Evolutionary conservation across 1,284 basidiomycete species (phyloP).

Genomic region (Rhodotorula sp.): DNA sequence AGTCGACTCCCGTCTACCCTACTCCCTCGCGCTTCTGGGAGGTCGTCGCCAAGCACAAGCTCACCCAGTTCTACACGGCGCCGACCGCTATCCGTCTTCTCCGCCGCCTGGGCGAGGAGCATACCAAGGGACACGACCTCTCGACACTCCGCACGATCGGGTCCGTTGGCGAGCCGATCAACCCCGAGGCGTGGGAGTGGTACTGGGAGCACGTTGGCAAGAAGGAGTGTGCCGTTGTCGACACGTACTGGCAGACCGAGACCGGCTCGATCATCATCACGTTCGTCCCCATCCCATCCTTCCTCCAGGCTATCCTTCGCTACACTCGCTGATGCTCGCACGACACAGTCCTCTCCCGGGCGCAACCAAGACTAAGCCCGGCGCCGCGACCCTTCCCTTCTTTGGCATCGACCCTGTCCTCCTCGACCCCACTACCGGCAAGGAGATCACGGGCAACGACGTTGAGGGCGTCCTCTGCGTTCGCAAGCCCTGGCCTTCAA

Average conservation of each 20-base stretch:
- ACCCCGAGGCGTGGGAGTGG: conserved; percentile 99
- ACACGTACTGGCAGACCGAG: conserved; percentile 82
- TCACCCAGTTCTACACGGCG: conserved; percentile 90
- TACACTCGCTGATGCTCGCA: background rate
- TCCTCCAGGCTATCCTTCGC: background rate
- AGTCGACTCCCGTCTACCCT: conserved; percentile 95
- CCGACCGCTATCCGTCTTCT: conserved; percentile 85
- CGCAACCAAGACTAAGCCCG: conserved; percentile 92
- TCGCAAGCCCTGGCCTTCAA: conserved; percentile 88
- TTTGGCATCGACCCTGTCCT: conserved; percentile 90
- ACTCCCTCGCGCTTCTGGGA: conserved; percentile 97
- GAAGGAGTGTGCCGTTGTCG: conserved; percentile 87
- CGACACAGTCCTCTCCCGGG: conserved; percentile 73
- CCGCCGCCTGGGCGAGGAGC: conserved; percentile 80
- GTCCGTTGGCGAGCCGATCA: conserved; percentile 96
- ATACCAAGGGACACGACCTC: conserved; percentile 82
- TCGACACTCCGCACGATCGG: conserved; percentile 82
- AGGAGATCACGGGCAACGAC: conserved; percentile 61
- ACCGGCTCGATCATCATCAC: conserved; percentile 94
- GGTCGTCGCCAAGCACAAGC: conserved; percentile 84
- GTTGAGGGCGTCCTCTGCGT: conserved; percentile 90
- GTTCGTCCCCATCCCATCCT: conserved; percentile 5
- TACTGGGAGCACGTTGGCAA: conserved; percentile 92
- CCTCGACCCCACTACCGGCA: conserved; percentile 76
- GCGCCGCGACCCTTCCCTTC: conserved; percentile 95